Evolutionary conservation across 306 rosid species (phyloP), one percentile per base, ranked within the genome.

Genomic region (Acmispon strigosus): DNA sequence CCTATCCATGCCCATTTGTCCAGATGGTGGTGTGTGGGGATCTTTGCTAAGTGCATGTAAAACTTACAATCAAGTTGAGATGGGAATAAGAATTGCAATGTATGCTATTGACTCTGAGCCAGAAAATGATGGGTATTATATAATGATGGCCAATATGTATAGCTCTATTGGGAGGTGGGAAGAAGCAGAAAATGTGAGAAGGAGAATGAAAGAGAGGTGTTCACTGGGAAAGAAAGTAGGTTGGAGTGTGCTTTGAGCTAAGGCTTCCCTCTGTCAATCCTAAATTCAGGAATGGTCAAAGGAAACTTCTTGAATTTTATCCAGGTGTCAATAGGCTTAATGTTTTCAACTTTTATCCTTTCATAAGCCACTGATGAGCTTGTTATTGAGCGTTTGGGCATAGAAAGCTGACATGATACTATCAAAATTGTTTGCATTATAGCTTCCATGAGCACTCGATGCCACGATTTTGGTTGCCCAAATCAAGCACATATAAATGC

Each of bases 21-120:
- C 94, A 0, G 96, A 89, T 62, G 87, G 88, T 12, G 86, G 85
- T 37, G 85, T 91, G 48, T 89, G 91, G 91, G 97, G 96, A 36
- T 79, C 93, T 16, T 79, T 92, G 81, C 80, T 89, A 71, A 80
- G 86, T 80, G 90, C 96, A 58, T 91, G 96, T 54, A 87, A 84
- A 69, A 74, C 81, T 70, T 86, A 89, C 82, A 76, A 83, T 68
- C 84, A 87, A 66, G 69, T 69, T 64, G 96, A 84, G 69, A 81
- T 72, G 75, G 96, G 96, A 45, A 82, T 79, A 65, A 82, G 88
- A 80, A 79, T 89, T 66, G 94, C 89, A 44, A 59, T 44, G 81
- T 69, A 43, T 65, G 96, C 94, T 44, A 81, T 87, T 42, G 81
- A 85, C 39, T 79, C 87, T 55, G 96, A 89, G 73, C 96, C 94